Conservation (phyloP, 2,329 filamentous ascomycete species). For the Alternaria infectoria region DNA sequence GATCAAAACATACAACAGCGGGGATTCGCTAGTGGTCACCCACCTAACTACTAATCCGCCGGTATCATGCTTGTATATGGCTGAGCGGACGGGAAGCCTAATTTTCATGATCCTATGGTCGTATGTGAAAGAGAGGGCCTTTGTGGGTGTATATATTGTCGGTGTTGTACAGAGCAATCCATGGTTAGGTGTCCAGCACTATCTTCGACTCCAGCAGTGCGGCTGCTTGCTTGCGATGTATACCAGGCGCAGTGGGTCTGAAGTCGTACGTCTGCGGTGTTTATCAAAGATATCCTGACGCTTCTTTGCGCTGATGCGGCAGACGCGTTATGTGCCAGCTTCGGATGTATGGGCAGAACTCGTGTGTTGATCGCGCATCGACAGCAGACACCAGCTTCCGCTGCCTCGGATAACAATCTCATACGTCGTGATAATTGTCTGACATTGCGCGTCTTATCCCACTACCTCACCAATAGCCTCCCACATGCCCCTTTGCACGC, state of each 20-base stretch:
- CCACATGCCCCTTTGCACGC: constrained; percentile 46
- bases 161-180: fast-evolving
- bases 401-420: not conserved
- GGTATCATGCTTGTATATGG: no score
- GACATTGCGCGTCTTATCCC: constrained; percentile 7
- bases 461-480: constrained; percentile 44
- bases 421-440: not conserved
- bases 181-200: not conserved
- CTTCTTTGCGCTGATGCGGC: not conserved
- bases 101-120: no score
- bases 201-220: not conserved
- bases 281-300: not conserved
- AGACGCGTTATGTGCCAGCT: not conserved
- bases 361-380: no score
- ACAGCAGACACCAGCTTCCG: not conserved
- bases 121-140: no score
- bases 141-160: not conserved
- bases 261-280: not conserved
- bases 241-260: not conserved
- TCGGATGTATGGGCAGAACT: not conserved
- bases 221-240: not conserved
- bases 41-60: no score
- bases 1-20: no score
- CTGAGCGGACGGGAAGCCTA: no score
- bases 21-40: no score